Conservation (phyloP, 1,284 basidiomycete species). For the Cutaneotrichosporon daszewskae region DNA sequence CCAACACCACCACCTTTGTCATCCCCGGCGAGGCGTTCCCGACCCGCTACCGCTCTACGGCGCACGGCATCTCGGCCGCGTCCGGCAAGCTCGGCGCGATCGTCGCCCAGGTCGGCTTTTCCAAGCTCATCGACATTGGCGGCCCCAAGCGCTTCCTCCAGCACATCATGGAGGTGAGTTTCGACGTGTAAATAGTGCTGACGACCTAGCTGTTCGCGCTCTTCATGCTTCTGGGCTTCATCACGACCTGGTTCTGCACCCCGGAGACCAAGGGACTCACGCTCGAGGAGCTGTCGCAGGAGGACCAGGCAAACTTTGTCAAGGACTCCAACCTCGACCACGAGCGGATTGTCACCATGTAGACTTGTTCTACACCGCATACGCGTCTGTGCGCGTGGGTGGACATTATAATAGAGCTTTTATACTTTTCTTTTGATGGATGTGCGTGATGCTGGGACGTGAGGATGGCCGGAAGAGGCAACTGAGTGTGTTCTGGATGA, state of each 20-base stretch:
- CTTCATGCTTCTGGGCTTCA: constrained; percentile 69
- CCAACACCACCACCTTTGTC: constrained; percentile 74
- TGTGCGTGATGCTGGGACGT: too few relatives aligned
- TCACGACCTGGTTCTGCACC: constrained; percentile 67
- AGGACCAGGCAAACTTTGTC: constrained; percentile 62
- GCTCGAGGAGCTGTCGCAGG: constrained; percentile 65
- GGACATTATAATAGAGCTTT: too few relatives aligned
- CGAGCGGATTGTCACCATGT: too few relatives aligned
- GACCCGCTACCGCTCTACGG: constrained; percentile 75
- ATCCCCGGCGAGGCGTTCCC: constrained; percentile 82
- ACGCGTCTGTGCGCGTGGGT: too few relatives aligned
- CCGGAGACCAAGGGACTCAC: constrained; percentile 66
- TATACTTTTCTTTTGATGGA: too few relatives aligned
- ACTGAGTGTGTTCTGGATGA: too few relatives aligned
- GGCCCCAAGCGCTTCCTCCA: constrained; percentile 56
- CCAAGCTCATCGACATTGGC: constrained; percentile 62
- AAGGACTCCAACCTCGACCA: constrained; percentile 15
- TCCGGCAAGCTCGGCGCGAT: constrained; percentile 79
- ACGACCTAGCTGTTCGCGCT: constrained; percentile 59
- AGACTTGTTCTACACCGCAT: too few relatives aligned
- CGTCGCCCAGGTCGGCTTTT: constrained; percentile 72
- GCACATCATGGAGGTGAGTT: constrained; percentile 55
- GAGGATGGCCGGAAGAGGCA: too few relatives aligned
- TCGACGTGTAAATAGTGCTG: too few relatives aligned
- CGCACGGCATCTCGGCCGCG: constrained; percentile 78